Percentiles rank a stretch among this genome's conserved stretches.
These are phyloP conservation scores for Wallacemonas collosoma DNA, from an alignment of 208 protist genomes.

Conservation along the genomic window DNA sequence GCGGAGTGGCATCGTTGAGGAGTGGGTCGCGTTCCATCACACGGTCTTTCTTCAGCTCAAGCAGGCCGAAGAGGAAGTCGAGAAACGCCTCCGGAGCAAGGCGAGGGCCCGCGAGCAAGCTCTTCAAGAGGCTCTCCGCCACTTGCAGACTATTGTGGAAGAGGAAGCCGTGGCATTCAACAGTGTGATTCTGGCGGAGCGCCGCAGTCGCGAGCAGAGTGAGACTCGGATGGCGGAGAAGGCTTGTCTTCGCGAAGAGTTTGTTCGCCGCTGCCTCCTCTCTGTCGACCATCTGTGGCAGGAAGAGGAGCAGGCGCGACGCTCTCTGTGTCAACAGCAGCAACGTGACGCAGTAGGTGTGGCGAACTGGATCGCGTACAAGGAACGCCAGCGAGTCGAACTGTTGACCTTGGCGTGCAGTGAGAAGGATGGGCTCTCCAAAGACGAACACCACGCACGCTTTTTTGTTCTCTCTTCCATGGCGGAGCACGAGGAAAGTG, in stretches of 20 bases:
- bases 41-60: conserved; percentile 37
- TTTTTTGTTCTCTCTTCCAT: conserved; percentile 48
- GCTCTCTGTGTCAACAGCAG: conserved; percentile 18
- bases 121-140: conserved; percentile 32
- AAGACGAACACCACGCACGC: conserved; percentile 50
- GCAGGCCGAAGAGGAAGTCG: conserved; percentile 21
- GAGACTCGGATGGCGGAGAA: conserved; percentile 44
- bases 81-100: conserved; percentile 20
- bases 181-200: conserved; percentile 31
- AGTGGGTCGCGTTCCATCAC: conserved; percentile 28
- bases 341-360: conserved; percentile 32
- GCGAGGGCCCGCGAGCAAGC: conserved; percentile 13
- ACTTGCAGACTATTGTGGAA: conserved; percentile 33
- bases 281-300: conserved; percentile 12
- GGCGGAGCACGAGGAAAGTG: conserved; percentile 43
- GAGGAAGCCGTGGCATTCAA: conserved; percentile 42
- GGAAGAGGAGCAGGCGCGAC: conserved; percentile 42
- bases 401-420: conserved; percentile 19
- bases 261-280: conserved; percentile 20
- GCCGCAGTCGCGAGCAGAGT: conserved; percentile 37
- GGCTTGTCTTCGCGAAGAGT: conserved; percentile 15
- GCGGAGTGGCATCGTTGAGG: conserved; percentile 22
- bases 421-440: conserved; percentile 25
- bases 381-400: conserved; percentile 29
- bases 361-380: conserved; percentile 33